phyloP scores from a whole-genome alignment of 2,329 filamentous ascomycete genomes.

The Clonostachys byssicola region DNA sequence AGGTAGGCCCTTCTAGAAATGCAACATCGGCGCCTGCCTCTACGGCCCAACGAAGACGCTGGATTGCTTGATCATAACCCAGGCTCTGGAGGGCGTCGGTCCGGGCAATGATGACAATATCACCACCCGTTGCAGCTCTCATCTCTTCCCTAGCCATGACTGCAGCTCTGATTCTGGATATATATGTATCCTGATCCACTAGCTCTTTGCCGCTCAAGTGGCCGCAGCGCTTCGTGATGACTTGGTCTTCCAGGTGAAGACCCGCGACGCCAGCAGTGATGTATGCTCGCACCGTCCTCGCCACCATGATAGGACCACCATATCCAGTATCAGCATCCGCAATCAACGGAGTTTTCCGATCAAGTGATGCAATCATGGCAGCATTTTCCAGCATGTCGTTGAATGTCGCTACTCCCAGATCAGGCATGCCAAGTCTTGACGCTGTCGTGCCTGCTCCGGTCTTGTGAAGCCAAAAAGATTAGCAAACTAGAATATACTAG shows the following conservation, averaged over 20 bases:
- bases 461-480: conserved; percentile 19
- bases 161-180: conserved; percentile 52
- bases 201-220: conserved; percentile 59
- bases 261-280: conserved; percentile 52
- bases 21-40: conserved; percentile 54
- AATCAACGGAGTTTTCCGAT: conserved; percentile 53
- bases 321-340: conserved; percentile 58
- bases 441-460: conserved; percentile 60
- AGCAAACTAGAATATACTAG: no score
- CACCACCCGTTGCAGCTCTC: conserved; percentile 23
- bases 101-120: conserved; percentile 62
- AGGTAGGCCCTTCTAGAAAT: conserved; percentile 55
- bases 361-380: conserved; percentile 57
- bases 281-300: conserved; percentile 47
- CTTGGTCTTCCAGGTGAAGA: conserved; percentile 60
- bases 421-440: conserved; percentile 57
- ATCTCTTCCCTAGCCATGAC: conserved; percentile 40
- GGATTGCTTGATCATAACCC: conserved; percentile 54
- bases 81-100: conserved; percentile 55
- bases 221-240: conserved; percentile 62
- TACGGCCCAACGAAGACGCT: conserved; percentile 42
- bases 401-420: conserved; percentile 58
- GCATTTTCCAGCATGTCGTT: conserved; percentile 62
- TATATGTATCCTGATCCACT: conserved; percentile 46
- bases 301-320: conserved; percentile 48